Percentiles rank a stretch among this genome's conserved stretches.
phyloP scores from a whole-genome alignment of 1,284 basidiomycete species.

The Naganishia albida region DNA sequence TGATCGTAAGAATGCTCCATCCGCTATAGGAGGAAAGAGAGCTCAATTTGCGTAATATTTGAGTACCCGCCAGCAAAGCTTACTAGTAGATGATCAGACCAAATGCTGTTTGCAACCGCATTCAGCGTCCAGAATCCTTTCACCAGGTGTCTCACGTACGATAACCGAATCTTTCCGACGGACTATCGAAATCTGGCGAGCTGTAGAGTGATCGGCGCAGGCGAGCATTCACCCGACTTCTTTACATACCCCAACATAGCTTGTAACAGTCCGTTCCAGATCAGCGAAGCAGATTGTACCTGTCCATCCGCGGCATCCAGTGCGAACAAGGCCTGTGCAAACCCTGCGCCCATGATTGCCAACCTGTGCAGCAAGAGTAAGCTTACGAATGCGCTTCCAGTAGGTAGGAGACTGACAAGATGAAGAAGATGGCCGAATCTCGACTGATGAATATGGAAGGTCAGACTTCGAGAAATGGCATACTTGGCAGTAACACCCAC shows the following conservation, averaged over 20 bases:
- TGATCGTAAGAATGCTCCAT: conserved; percentile 78
- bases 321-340: conserved; percentile 73
- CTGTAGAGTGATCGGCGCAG: conserved; percentile 52
- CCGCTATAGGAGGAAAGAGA: conserved; percentile 5
- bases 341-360: conserved; percentile 78
- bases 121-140: not conserved
- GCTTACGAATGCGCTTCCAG: conserved; percentile 1
- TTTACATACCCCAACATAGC: conserved; percentile 70
- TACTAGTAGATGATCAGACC: conserved; percentile 78
- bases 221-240: conserved; percentile 20
- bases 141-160: conserved; percentile 19
- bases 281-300: conserved; percentile 61
- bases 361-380: conserved; percentile 58
- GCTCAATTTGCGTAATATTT: conserved; percentile 18
- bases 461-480: not conserved
- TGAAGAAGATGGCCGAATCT: conserved; percentile 89
- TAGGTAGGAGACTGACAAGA: conserved; percentile 59
- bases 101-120: conserved; percentile 57
- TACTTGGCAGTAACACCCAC: conserved; percentile 33
- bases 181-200: conserved; percentile 75
- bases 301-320: conserved; percentile 86
- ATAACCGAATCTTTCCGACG: conserved; percentile 42
- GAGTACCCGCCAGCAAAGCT: conserved; percentile 39
- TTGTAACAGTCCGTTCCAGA: conserved; percentile 76
- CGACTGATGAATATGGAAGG: conserved; percentile 48